Base-by-base conservation (phyloP, 2,329 filamentous ascomycete genomes). In the Pseudocercospora ulei region DNA sequence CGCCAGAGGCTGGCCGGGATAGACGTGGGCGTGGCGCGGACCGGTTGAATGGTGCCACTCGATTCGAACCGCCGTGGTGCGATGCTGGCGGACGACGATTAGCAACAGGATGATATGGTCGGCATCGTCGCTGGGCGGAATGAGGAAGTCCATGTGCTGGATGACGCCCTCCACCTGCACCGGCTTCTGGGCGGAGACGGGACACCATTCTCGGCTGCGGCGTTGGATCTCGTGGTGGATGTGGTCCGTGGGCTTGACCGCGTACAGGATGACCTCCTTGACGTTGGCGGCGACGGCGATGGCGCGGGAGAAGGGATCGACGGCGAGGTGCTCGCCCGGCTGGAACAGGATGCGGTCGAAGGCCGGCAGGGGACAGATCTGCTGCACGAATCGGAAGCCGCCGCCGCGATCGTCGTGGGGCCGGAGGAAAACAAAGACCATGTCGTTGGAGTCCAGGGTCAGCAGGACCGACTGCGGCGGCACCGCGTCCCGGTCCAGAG, bases 391-490 rank as follows among this genome's bases (percentile, higher is more conserved):
- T 12, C 72, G 68, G 25, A 71, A 63, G 4, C 58, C 57, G 4
- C 69, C 69, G 42, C 67, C 60, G 1, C 53, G 48, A 0, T 53
- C 52, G 9, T 23, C 30, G 30, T 33, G 30, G 18, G 66, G 62
- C 20, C 61, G 65, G 30, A 85, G 69, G 58, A 80, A 88, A 14
- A 95, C 63, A 50, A 95, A 94, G 14, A 88, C 69, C 35, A 84
- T 66, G 42, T 83, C 76, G 23, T 78, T 77, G 9, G 73, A 75
- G 47, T 82, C 78, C 5, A 95, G 70, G 13, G 83, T 76, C 9
- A 96, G 64, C 3, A 90, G 71, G 9, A 96, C 65, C 14, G 87
- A 66, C 55, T 96, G 85, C n/a, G 84, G 81, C 7, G 87, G 83
- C 39, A 81, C 20, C 23, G 31, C 34, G 14, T 30, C 16, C 3